Conservation (phyloP, 805 yeast genomes). For the Lachancea nothofagi region DNA sequence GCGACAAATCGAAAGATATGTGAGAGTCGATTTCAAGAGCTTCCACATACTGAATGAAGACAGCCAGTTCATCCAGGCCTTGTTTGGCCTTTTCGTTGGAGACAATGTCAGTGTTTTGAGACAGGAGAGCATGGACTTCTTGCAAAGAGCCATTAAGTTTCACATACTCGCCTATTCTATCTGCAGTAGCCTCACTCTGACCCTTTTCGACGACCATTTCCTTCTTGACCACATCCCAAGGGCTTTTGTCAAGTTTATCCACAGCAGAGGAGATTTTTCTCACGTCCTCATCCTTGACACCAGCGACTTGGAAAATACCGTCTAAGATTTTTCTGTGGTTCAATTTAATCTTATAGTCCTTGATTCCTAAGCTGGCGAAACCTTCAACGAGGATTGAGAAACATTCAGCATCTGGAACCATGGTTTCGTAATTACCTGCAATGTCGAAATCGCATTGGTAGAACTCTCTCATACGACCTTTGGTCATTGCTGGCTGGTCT, state of each 20-base stretch:
- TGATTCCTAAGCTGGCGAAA: conserved; percentile 72
- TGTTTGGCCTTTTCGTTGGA: conserved; percentile 66
- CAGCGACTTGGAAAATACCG: conserved; percentile 92
- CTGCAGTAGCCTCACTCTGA: conserved; percentile 88
- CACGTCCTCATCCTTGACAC: conserved; percentile 90
- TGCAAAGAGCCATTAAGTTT: conserved; percentile 72
- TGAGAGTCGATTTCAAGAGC: conserved; percentile 68
- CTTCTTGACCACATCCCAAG: conserved; percentile 90
- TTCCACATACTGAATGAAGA: conserved; percentile 69
- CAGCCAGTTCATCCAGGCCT: conserved; percentile 77
- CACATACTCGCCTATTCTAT: conserved; percentile 86
- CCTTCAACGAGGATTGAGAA: conserved; percentile 82
- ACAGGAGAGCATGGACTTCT: conserved; percentile 52
- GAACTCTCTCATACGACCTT: conserved; percentile 99
- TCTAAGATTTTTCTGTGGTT: conserved; percentile 95
- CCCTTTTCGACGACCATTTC: conserved; percentile 91
- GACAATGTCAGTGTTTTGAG: conserved; percentile 51
- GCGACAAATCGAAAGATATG: conserved; percentile 83
- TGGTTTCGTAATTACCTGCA: conserved; percentile 86
- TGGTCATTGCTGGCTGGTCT: conserved; percentile 99
- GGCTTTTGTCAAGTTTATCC: conserved; percentile 89
- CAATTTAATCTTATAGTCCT: conserved; percentile 83
- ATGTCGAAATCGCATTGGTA: conserved; percentile 98
- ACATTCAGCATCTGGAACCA: conserved; percentile 96
- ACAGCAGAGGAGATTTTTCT: conserved; percentile 92